These are phyloP conservation scores for Globisporangium heterothallicum DNA, from an alignment of 352 stramenopile species.

Conservation along the genomic window DNA sequence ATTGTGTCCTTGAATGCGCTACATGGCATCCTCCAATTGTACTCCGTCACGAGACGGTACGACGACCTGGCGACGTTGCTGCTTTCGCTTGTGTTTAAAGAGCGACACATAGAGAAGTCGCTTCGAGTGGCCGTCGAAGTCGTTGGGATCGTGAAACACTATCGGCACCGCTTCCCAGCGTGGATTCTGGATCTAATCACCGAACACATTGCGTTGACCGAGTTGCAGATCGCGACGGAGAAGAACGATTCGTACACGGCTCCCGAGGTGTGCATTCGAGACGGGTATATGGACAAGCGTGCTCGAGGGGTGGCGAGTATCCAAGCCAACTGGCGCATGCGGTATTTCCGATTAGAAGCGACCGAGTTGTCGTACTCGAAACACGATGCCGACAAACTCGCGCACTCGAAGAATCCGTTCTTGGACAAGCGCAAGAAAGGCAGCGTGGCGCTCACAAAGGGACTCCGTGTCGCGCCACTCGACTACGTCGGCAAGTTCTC, in stretches of 20 bases:
- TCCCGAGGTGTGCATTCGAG: constrained; percentile 25
- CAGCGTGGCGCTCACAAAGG: constrained; percentile 27
- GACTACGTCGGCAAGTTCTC: constrained; percentile 67
- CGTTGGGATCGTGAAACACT: constrained; percentile 37
- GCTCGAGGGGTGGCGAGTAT: constrained; percentile 39
- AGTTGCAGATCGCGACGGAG: constrained; percentile 57
- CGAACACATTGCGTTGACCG: constrained; percentile 50
- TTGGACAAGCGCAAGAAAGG: constrained; percentile 44
- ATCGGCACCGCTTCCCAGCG: constrained; percentile 38
- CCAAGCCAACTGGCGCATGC: constrained; percentile 72
- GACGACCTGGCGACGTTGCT: constrained; percentile 53
- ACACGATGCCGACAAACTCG: constrained; percentile 47
- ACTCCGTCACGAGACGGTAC: constrained; percentile 40
- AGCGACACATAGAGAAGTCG: constrained; percentile 22
- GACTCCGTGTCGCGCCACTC: constrained; percentile 35
- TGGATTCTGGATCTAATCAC: constrained; percentile 55
- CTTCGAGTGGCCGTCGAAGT: constrained; percentile 45
- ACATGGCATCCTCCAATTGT: constrained; percentile 36
- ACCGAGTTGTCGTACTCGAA: constrained; percentile 56
- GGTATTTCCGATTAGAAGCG: constrained; percentile 43
- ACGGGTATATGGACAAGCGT: constrained; percentile 57
- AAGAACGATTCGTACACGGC: constrained; percentile 34
- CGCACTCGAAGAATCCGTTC: constrained; percentile 53
- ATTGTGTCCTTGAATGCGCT: constrained; percentile 40
- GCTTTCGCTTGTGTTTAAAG: constrained; percentile 44